phyloP scores from a whole-genome alignment of 2,329 filamentous ascomycete genomes.

The Aspergillus eucalypticola region DNA sequence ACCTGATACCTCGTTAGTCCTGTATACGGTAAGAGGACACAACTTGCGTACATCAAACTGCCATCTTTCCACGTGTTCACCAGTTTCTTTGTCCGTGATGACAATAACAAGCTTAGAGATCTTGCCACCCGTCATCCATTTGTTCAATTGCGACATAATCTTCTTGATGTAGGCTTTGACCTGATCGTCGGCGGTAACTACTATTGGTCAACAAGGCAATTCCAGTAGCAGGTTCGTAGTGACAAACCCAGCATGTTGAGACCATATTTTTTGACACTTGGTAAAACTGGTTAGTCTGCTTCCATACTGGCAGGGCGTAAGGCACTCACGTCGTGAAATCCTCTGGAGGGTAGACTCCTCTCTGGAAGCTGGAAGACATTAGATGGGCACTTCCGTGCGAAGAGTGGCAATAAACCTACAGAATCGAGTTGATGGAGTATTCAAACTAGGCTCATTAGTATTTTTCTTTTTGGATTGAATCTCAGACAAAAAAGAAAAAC shows the following conservation, averaged over 20 bases:
- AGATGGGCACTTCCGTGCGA: slow-evolving; percentile 14
- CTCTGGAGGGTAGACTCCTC: slow-evolving; percentile 81
- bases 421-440: slow-evolving; percentile 96
- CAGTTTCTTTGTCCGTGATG: slow-evolving; percentile 94
- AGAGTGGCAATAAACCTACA: slow-evolving; percentile 57
- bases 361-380: slow-evolving; percentile 68
- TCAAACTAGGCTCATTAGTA: slow-evolving; percentile 64
- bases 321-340: slow-evolving; percentile 81
- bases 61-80: slow-evolving; percentile 94
- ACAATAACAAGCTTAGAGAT: slow-evolving; percentile 97
- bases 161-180: slow-evolving; percentile 99
- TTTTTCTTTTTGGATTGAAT: neutral
- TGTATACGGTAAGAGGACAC: neutral
- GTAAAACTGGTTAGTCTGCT: slow-evolving; percentile 3
- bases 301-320: neutral
- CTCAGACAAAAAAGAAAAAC: slow-evolving; percentile 36
- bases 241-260: slow-evolving; percentile 84
- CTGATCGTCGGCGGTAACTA: slow-evolving; percentile 92
- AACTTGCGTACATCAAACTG: slow-evolving; percentile 77
- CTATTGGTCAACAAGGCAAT: slow-evolving; percentile 22
- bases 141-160: slow-evolving; percentile 96
- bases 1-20: slow-evolving; percentile 43
- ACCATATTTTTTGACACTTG: slow-evolving; percentile 93
- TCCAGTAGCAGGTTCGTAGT: neutral
- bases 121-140: slow-evolving; percentile 96